Evolutionary conservation across 768 basidiomycete species (phyloP).

Genomic region (Chalciporus pseudorubinellus): DNA sequence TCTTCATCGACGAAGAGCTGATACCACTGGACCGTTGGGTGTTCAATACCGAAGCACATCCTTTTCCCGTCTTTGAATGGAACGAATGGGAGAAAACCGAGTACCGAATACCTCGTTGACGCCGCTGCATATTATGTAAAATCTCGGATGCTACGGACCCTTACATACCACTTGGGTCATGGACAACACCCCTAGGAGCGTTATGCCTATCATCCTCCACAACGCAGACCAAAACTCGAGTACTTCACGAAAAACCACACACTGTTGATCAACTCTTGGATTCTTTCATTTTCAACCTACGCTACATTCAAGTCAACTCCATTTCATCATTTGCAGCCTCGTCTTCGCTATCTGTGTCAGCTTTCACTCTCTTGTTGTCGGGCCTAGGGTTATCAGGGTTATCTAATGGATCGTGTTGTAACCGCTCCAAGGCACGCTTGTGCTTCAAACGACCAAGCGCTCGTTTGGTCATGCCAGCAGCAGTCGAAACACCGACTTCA

Average conservation of each 20-base stretch:
- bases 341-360: conserved; percentile 7
- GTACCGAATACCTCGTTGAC: conserved; percentile 12
- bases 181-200: no score
- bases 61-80: conserved; percentile 33
- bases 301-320: neutral
- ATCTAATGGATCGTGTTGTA: conserved; percentile 14
- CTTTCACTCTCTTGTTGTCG: conserved; percentile 19
- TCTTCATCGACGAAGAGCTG: conserved; percentile 31
- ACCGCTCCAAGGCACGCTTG: conserved; percentile 42
- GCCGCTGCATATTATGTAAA: neutral
- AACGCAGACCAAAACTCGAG: no score
- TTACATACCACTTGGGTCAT: neutral
- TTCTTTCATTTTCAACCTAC: neutral
- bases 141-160: neutral
- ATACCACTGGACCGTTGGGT: conserved; percentile 35
- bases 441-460: conserved; percentile 50
- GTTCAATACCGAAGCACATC: conserved; percentile 43
- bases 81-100: conserved; percentile 17
- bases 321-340: neutral
- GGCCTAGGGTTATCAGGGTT: conserved; percentile 3
- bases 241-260: no score
- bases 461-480: conserved; percentile 39
- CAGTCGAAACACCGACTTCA: conserved; percentile 3
- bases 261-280: no score
- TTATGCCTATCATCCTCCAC: no score